Base-by-base conservation (phyloP, 2,329 filamentous ascomycete species). In the Ilyonectria robusta region DNA sequence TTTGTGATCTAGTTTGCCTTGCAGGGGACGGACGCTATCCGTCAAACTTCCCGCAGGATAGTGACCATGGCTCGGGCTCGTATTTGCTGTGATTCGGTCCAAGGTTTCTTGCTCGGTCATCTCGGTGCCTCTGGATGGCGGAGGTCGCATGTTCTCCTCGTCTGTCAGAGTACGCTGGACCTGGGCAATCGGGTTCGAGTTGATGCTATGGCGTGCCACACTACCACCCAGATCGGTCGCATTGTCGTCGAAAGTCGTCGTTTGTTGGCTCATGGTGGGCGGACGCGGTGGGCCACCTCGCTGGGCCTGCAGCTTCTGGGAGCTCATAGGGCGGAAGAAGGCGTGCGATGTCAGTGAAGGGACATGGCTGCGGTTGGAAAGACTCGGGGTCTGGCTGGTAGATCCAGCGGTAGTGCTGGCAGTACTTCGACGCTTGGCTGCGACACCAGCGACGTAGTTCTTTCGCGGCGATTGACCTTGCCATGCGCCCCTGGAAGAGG, bases 271-370 rank as follows among this genome's bases (percentile, higher is more conserved):
- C 72, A 82, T 78, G 23, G 81, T 84, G 15, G 80, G 72, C 6
- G 85, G 83, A 23, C 86, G 83, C 42, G 83, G 77, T 9, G 81
- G 87, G 70, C 91, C 89, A 70, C 77, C 91, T 79, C 95, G 88
- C 81, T 98, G 96, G 61, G 94, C 94, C 82, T 98, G 95, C 57
- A 98, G 85, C 79, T 94, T 92, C 79, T 97, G 94, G 26, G 95
- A 97, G 82, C 95, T 98, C 94, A 99, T 97, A 44, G 96, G 96
- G 23, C 92, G 92, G 78, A 97, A 97, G 83, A 99, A 98, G 60
- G 94, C 95, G 77, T 95, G 93, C 17, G 94, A 94, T 3, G 94
- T 92, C 59, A 99, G 84, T 2, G 93, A 94, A 1, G 96, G 95
- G 21, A 97, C 94, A 84, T 99, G 96, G 47, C 93, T 96, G 76